Evolutionary conservation across 2,329 filamentous ascomycete genomes (phyloP), one percentile per base, ranked within the genome.

Genomic region (Periconia digitata): DNA sequence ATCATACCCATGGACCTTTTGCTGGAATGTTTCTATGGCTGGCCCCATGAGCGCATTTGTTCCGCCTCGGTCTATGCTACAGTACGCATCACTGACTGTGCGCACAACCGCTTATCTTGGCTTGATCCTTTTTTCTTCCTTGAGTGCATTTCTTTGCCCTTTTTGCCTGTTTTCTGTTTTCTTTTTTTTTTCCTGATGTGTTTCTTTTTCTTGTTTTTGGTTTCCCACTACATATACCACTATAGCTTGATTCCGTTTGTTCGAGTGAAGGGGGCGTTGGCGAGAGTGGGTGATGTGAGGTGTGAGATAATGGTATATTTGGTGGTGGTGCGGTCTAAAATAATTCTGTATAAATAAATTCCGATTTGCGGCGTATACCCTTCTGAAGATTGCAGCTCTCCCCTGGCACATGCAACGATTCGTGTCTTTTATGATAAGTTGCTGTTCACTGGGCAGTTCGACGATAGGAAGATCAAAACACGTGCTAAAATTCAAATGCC

Each of bases 151-250:
- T 40, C 22, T 10, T 36, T 8, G 56, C 51, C 48, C 49, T 60
- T 51, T 51, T 59, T 53, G 48, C 47, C n/a, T n/a, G n/a, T n/a
- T 51, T 49, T 58, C 50, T 51, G 43, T 57, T 50, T 49, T 46
- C 47, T 53, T 53, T 22, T 57, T 54, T 54, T 47, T 42, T 43
- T 49, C 50, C 40, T 47, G 45, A 32, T 51, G 34, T 57, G 50
- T 51, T 46, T 47, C 56, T 32, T 32, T 32, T 10, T 12, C 10
- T 32, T 10, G 3, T 10, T 10, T 10, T 50, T 41, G 53, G 44
- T 58, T 53, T 63, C 44, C 44, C 60, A 54, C 54, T 66, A 63
- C 63, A 67, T 67, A 72, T 72, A 71, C 67, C 70, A 71, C 46
- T 51, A 60, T 56, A 64, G 53, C 61, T 53, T 60, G 56, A 49